Conservation (phyloP, 2,329 filamentous ascomycete species). For the Cladosporium sp. region DNA sequence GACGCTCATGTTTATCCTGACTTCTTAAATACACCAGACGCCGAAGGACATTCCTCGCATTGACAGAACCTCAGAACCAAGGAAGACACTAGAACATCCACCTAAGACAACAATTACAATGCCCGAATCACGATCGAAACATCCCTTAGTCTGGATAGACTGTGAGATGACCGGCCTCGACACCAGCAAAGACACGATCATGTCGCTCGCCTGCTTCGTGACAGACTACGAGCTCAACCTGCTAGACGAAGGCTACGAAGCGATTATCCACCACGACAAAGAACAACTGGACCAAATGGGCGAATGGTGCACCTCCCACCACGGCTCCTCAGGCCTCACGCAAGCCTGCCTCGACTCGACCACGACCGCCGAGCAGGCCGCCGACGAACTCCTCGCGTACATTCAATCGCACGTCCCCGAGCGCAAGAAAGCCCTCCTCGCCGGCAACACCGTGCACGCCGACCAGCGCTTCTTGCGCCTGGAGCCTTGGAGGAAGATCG, state of each 20-base stretch:
- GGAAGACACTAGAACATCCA: too few species aligned
- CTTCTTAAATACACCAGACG: too few species aligned
- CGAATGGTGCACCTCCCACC: conserved; percentile 81
- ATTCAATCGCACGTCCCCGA: conserved; percentile 68
- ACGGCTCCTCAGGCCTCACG: conserved; percentile 77
- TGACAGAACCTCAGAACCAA: too few species aligned
- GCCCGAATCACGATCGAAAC: conserved; percentile 49
- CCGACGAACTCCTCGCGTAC: conserved; percentile 70
- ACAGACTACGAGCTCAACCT: conserved; percentile 76
- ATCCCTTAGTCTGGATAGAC: conserved; percentile 83
- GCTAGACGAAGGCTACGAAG: conserved; percentile 77
- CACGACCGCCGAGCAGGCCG: conserved; percentile 68
- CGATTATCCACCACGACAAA: conserved; percentile 69
- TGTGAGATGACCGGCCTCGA: conserved; percentile 92
- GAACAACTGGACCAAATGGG: conserved; percentile 74
- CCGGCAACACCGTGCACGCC: conserved; percentile 90
- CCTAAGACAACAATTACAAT: conserved; percentile 21
- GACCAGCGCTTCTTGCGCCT: conserved; percentile 77
- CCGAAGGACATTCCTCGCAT: too few species aligned
- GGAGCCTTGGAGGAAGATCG: conserved; percentile 67
- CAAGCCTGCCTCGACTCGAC: conserved; percentile 68
- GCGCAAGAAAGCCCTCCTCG: conserved; percentile 65
- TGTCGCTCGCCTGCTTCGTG: conserved; percentile 89
- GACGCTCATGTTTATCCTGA: too few species aligned
- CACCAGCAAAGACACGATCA: conserved; percentile 72